Conservation (phyloP, 345 rosid species). For the Kernera saxatilis region DNA sequence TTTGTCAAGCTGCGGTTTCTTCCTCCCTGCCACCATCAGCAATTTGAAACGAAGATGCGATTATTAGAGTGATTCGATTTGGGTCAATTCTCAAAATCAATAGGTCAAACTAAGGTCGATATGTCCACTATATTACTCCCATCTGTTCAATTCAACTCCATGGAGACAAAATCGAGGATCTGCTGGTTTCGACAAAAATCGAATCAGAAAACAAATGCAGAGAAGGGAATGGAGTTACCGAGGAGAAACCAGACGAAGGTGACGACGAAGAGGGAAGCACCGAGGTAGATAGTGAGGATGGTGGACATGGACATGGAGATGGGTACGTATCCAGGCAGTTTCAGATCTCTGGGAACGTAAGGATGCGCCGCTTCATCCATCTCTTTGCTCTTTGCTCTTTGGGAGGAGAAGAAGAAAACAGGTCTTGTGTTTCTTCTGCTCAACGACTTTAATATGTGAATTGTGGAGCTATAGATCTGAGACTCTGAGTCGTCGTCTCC, state of each 20-base stretch:
- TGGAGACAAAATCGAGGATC: neutral
- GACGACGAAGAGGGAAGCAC: slow-evolving; percentile 50
- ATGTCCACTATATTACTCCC: neutral
- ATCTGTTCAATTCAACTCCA: neutral
- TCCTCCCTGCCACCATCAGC: slow-evolving; percentile 22
- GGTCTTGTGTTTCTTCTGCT: neutral
- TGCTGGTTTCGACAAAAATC: neutral
- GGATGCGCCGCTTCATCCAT: slow-evolving; percentile 51
- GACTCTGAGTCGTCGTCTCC: neutral
- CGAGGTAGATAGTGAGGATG: slow-evolving; percentile 46
- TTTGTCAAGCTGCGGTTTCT: slow-evolving; percentile 46
- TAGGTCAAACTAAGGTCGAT: neutral
- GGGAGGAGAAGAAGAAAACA: too few species aligned
- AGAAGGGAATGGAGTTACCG: slow-evolving; percentile 37
- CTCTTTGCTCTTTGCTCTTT: neutral
- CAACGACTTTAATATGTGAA: neutral
- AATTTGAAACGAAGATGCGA: neutral
- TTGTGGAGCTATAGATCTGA: neutral
- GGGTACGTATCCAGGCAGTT: slow-evolving; percentile 61
- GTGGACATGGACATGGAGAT: slow-evolving; percentile 49
- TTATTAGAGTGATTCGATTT: neutral
- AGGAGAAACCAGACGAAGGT: slow-evolving; percentile 61
- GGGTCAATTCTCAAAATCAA: neutral
- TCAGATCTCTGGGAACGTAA: slow-evolving; percentile 72
- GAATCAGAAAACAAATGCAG: neutral